A percentile compares a stretch with the other conserved stretches of the same genome.
phyloP scores from a whole-genome alignment of 2,329 filamentous ascomycete species.

The Hysterium pulicare region DNA sequence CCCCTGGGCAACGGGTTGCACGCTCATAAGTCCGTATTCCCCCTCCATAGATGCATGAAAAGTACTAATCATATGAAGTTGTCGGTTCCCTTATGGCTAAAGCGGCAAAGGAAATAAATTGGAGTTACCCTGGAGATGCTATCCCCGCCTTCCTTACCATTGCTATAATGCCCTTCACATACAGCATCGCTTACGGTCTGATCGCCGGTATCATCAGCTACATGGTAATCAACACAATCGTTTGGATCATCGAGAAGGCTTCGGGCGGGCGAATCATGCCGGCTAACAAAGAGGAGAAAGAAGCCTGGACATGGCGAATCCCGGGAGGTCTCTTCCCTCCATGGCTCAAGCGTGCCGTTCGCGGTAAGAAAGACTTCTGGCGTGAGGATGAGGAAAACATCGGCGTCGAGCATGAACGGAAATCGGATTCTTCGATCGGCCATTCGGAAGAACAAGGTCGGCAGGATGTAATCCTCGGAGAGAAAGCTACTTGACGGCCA shows the following conservation, averaged over 20 bases:
- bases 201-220: conserved; percentile 79
- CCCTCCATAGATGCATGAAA: conserved; percentile 52
- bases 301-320: conserved; percentile 75
- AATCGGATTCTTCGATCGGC: too few species aligned
- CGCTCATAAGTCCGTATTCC: conserved; percentile 75
- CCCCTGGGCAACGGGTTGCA: conserved; percentile 84
- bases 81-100: conserved; percentile 77
- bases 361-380: conserved; percentile 75
- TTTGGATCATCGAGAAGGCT: conserved; percentile 65
- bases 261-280: conserved; percentile 70
- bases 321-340: conserved; percentile 71
- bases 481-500: too few species aligned
- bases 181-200: conserved; percentile 81
- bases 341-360: conserved; percentile 63
- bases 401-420: too few species aligned
- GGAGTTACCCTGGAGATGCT: conserved; percentile 75
- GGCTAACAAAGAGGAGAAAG: conserved; percentile 70
- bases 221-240: conserved; percentile 67
- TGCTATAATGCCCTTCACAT: conserved; percentile 84
- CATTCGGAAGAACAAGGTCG: too few species aligned
- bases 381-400: conserved; percentile 22
- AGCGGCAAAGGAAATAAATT: conserved; percentile 80
- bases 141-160: conserved; percentile 83
- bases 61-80: too few species aligned
- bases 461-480: too few species aligned